Percentiles rank a stretch among this genome's conserved stretches.
Conservation (phyloP, 2,329 filamentous ascomycete genomes). For the Arthrocladium fulminans region DNA sequence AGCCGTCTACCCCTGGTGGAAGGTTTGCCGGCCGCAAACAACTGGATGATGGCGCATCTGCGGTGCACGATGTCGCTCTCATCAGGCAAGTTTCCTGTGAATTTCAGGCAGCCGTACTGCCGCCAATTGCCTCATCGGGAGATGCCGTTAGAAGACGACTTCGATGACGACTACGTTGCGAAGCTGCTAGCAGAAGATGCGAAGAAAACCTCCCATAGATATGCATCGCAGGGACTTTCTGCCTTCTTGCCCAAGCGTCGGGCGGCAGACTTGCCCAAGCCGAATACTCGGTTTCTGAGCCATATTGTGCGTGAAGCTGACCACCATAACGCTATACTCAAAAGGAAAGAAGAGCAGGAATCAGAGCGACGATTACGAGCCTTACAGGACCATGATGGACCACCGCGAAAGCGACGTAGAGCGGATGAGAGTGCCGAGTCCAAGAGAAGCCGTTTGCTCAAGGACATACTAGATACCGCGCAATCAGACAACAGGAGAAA, state of each 20-base stretch:
- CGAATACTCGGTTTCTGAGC: conserved; percentile 81
- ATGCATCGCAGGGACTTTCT: conserved; percentile 64
- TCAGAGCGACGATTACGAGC: conserved; percentile 58
- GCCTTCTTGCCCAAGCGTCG: conserved; percentile 55
- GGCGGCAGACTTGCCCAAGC: conserved; percentile 63
- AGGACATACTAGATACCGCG: conserved; percentile 1
- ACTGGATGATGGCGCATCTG: background rate
- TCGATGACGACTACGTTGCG: conserved; percentile 67
- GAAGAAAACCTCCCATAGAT: conserved; percentile 60
- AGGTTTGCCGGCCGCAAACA: conserved; percentile 6
- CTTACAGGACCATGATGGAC: background rate
- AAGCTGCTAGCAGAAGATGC: conserved; percentile 73
- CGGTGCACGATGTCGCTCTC: background rate
- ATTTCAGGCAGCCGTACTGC: background rate
- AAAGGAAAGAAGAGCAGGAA: conserved; percentile 76
- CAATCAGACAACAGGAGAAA: conserved; percentile 12
- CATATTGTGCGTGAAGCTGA: conserved; percentile 85
- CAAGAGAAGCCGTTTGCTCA: conserved; percentile 3
- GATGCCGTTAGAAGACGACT: conserved; percentile 19
- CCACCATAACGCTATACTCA: conserved; percentile 76
- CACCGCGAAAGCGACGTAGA: background rate
- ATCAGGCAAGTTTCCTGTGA: background rate
- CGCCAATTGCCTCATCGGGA: background rate
- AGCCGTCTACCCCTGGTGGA: background rate
- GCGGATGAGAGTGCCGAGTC: conserved; percentile 2